A percentile compares a stretch with the other conserved stretches of the same genome.
Evolutionary conservation across 805 yeast species (phyloP).

Genomic region (Kodamaea kakaduensis): DNA sequence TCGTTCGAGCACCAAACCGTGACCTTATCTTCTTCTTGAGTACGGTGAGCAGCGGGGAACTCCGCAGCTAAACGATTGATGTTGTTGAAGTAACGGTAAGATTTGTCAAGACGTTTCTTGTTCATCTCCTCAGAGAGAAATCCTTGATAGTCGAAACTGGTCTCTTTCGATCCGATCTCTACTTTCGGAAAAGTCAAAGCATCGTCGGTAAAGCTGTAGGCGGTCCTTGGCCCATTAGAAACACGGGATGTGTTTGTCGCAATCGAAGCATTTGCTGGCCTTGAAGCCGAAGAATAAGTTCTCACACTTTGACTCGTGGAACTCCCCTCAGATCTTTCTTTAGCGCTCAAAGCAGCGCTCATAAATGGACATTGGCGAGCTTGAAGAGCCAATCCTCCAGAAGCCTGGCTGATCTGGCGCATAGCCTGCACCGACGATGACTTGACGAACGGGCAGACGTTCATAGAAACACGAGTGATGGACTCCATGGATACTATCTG

Average conservation of each 20-base stretch:
- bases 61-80: slow-evolving; percentile 92
- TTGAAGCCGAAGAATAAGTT: slow-evolving; percentile 45
- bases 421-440: slow-evolving; percentile 56
- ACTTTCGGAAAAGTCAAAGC: slow-evolving; percentile 23
- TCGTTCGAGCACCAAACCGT: slow-evolving; percentile 99
- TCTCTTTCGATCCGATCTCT: slow-evolving; percentile 43
- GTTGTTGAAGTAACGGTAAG: slow-evolving; percentile 95
- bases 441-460: slow-evolving; percentile 80
- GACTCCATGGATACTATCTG: slow-evolving; percentile 59
- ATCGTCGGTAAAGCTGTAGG: slow-evolving; percentile 26
- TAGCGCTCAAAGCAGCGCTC: slow-evolving; percentile 66
- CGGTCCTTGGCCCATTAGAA: slow-evolving; percentile 13
- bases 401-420: slow-evolving; percentile 47
- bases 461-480: slow-evolving; percentile 68
- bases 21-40: slow-evolving; percentile 71
- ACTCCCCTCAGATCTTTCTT: slow-evolving; percentile 19
- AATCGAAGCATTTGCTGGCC: slow-evolving; percentile 44
- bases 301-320: slow-evolving; percentile 15
- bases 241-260: slow-evolving; percentile 20
- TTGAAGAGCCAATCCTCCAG: slow-evolving; percentile 45
- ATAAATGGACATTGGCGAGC: slow-evolving; percentile 88
- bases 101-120: slow-evolving; percentile 79
- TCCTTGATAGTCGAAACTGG: slow-evolving; percentile 66
- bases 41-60: slow-evolving; percentile 89
- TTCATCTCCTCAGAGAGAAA: slow-evolving; percentile 62